These are phyloP conservation scores for Plectosphaerella cucumerina DNA, from an alignment of 2,329 filamentous ascomycete genomes.

Conservation along the genomic window DNA sequence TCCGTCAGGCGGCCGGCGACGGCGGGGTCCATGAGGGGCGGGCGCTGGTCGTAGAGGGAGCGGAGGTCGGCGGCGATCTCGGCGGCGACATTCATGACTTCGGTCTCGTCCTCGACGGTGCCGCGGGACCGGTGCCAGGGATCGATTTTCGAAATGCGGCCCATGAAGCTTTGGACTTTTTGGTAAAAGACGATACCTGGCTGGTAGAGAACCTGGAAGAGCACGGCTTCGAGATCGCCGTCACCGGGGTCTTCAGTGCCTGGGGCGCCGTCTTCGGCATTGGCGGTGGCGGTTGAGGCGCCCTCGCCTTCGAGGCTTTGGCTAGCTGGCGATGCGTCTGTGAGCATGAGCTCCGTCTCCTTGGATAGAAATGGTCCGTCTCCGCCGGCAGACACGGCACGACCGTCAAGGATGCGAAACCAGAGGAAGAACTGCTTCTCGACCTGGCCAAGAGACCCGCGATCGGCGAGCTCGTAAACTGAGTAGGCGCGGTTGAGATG, in stretches of 20 bases:
- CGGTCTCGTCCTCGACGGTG: conserved; percentile 53
- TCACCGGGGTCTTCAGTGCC: conserved; percentile 17
- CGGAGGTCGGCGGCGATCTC: conserved; percentile 46
- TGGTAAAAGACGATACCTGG: conserved; percentile 54
- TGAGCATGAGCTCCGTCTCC: conserved; percentile 38
- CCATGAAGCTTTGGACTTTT: conserved; percentile 54
- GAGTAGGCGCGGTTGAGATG: conserved; percentile 45
- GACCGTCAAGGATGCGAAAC: conserved; percentile 49
- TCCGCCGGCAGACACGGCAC: conserved; percentile 50
- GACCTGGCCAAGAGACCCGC: conserved; percentile 11
- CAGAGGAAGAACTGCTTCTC: conserved; percentile 47
- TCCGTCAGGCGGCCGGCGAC: conserved; percentile 45
- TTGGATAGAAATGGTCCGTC: conserved; percentile 47
- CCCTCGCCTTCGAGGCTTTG: conserved; percentile 19
- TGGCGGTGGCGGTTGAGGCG: conserved; percentile 15
- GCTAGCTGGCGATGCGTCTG: conserved; percentile 34
- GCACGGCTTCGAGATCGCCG: conserved; percentile 41
- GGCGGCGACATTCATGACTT: conserved; percentile 51
- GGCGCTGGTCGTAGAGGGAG: conserved; percentile 44
- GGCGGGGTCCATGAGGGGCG: conserved; percentile 52
- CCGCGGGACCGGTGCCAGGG: conserved; percentile 52
- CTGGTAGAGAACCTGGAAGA: conserved; percentile 52
- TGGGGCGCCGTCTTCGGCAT: conserved; percentile 13
- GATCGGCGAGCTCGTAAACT: background rate
- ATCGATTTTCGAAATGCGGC: conserved; percentile 51